Evolutionary conservation across 2,329 filamentous ascomycete species (phyloP), one percentile per base, ranked within the genome.

Genomic region (Paraphaeosphaeria minitans): DNA sequence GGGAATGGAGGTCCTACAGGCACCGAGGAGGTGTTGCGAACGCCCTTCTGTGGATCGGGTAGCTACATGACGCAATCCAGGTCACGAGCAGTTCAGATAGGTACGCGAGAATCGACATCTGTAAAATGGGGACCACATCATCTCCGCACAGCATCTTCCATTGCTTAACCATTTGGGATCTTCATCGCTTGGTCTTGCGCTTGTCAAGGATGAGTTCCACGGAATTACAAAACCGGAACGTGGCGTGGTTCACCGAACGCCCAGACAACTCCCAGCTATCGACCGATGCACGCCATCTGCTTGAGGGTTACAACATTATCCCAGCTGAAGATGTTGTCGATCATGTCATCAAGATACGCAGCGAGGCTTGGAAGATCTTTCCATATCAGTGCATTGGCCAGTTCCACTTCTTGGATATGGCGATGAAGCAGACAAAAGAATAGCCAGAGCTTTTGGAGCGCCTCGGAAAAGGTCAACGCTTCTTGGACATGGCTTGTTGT

Each of bases 401-500:
- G 49, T 74, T 71, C 43, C 61, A 66, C 8, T 76, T 76, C 42
- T 63, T 76, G 2, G 67, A 75, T 9, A 59, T 71, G 27, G 67
- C 62, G 39, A 60, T 76, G 19, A 58, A 58, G 8, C 53, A 65
- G 4, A 55, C 60, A 5, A 29, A 59, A 3, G 68, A 68, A 51
- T 73, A 71, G 47, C 22, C 59, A 5, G 69, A 75, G n/a, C 49
- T 73, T 12, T 53, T 75, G n/a, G 33, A 64, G 27, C 67, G 71
- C n/a, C 58, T 75, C 2, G 56, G 58, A 22, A 48, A 66, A 42
- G 72, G 71, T 19, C 61, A 75, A 41, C 66, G 63, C 29, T 47
- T 75, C 8, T 70, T 82, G 19, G 80, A 82, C 53, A 71, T 77
- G 54, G 79, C 77, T 9, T 81, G 79, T 68, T 81, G 79, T 62